Evolutionary conservation across 768 basidiomycete genomes (phyloP).

Genomic region (Phanerodontia chrysosporium): DNA sequence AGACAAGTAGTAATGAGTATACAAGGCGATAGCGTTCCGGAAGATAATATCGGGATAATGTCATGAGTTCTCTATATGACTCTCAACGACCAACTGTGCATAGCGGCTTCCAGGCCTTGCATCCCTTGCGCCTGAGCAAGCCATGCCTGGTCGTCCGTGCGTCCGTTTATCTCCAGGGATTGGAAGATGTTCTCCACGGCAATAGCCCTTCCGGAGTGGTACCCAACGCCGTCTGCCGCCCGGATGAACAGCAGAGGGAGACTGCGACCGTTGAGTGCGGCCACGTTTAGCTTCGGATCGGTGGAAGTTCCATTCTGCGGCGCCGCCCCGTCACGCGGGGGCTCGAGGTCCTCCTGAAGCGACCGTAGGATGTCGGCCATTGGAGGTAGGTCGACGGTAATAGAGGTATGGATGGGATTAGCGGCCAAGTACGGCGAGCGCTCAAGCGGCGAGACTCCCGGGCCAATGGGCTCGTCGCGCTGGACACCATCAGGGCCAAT

Average conservation of each 20-base stretch:
- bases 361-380: conserved; percentile 73
- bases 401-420: conserved; percentile 67
- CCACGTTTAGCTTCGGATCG: conserved; percentile 22
- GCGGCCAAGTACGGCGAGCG: conserved; percentile 38
- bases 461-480: conserved; percentile 7
- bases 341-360: conserved; percentile 62
- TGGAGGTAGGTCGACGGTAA: conserved; percentile 82
- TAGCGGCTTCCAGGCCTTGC: conserved; percentile 44
- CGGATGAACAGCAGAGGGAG: conserved; percentile 81
- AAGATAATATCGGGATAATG: neutral
- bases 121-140: conserved; percentile 15
- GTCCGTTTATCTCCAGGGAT: conserved; percentile 53
- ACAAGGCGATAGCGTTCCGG: neutral
- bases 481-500: conserved; percentile 25
- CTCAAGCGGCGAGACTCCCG: neutral
- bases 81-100: conserved; percentile 76
- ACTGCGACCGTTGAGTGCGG: conserved; percentile 62
- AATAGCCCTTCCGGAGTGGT: conserved; percentile 82
- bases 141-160: conserved; percentile 36
- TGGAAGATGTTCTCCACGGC: conserved; percentile 80
- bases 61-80: conserved; percentile 48
- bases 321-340: conserved; percentile 34
- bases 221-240: conserved; percentile 79
- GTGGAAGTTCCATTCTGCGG: conserved; percentile 8
- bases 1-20: neutral